phyloP scores from a whole-genome alignment of 2,329 filamentous ascomycete genomes.

The Endoconidiophora laricicola region DNA sequence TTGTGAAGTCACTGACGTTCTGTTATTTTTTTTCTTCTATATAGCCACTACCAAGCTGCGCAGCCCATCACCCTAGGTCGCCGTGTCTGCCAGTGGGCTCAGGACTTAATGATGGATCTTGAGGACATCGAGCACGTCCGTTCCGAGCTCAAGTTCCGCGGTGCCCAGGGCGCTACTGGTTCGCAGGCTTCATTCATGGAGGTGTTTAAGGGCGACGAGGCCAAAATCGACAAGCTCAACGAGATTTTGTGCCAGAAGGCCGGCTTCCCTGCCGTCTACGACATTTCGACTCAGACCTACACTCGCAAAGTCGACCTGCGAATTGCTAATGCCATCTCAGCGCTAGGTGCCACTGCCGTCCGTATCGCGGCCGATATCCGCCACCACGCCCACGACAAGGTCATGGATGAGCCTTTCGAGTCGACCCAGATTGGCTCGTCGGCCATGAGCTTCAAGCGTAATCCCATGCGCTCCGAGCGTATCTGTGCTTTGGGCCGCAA shows the following conservation, averaged over 20 bases:
- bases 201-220: conserved; percentile 30
- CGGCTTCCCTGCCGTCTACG: conserved; percentile 34
- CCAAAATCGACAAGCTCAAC: conserved; percentile 38
- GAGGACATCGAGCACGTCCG: conserved; percentile 54
- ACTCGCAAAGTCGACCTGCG: conserved; percentile 64
- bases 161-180: conserved; percentile 45
- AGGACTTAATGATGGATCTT: conserved; percentile 42
- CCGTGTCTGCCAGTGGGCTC: conserved; percentile 56
- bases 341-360: conserved; percentile 57
- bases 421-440: conserved; percentile 58
- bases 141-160: conserved; percentile 56
- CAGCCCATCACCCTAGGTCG: conserved; percentile 41
- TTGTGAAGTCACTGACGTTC: not conserved
- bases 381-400: conserved; percentile 59
- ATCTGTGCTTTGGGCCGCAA: conserved; percentile 30
- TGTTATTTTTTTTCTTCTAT: not conserved
- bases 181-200: conserved; percentile 44
- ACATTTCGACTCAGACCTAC: conserved; percentile 44
- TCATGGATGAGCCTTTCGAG: conserved; percentile 57
- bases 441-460: conserved; percentile 36
- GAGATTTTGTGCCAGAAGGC: conserved; percentile 37
- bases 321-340: conserved; percentile 64
- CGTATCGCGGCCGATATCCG: conserved; percentile 61
- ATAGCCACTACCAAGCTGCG: conserved; percentile 55
- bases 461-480: conserved; percentile 33